Base-by-base conservation (phyloP, 768 basidiomycete genomes). In the Russula brevipes region DNA sequence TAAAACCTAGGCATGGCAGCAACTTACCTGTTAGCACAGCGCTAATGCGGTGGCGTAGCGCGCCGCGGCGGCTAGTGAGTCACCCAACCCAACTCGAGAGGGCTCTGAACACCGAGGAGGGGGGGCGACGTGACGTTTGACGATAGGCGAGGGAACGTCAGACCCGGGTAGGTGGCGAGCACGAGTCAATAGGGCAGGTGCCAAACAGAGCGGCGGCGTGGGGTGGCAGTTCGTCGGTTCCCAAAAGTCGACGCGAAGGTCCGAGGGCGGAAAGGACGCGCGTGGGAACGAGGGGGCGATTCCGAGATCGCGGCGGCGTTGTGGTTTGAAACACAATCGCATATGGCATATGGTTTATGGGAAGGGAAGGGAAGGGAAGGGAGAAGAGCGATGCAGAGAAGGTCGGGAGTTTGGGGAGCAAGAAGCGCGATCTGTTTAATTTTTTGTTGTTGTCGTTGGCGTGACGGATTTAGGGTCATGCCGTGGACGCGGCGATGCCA, bases 31-130 rank as follows among this genome's bases (percentile, higher is more conserved):
- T 5, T 30, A 41, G 54, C 36, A 54, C 54, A 16, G 41, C 39
- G 53, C 53, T 42, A 42, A 54, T 16, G 50, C 14, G 35, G 42
- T 55, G 54, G 54, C 54, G 54, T 55, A 5, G 54, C 38, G 58
- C 30, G 30, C 49, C 45, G 47, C 49, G 24, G 44, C 45, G 31
- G 50, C 17, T 60, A 44, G 31, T 52, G 59, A 53, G 51, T 60
- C 42, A 55, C 30, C 39, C 39, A 14, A 3, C 16, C 41, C 4
- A 14, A 11, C 38, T 12, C 12, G 41, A 14, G 47, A 49, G 47
- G 47, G 12, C 12, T 31, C 17, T 6, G 44, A 36, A 35, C 51
- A n/a, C 51, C 45, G 7, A 45, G 24, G 24, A 33, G 30, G 41
- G 39, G 39, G 54, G 30, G 54, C 7, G 30, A 44, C 14, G 45